Conservation (phyloP, 768 basidiomycete species). For the Leucosporidium yakuticum region DNA sequence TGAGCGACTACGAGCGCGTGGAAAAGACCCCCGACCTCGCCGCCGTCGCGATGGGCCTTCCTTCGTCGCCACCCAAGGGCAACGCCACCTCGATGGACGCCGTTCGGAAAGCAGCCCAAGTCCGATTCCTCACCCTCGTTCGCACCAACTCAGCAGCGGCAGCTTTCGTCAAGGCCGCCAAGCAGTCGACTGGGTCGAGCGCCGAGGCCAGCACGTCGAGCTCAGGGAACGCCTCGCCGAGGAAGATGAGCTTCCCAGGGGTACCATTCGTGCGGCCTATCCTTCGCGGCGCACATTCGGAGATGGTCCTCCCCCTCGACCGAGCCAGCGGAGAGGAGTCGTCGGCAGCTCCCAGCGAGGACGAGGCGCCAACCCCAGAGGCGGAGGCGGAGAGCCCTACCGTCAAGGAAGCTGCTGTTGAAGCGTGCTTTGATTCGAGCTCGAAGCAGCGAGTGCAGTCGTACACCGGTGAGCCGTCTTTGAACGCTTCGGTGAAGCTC, state of each 20-base stretch:
- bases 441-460: conserved; percentile 39
- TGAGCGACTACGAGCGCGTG: conserved; percentile 17
- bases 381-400: too few species aligned
- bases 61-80: conserved; percentile 5
- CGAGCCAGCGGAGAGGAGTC: too few species aligned
- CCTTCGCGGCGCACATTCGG: background rate
- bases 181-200: background rate
- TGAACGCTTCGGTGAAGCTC: background rate
- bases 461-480: conserved; percentile 22
- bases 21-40: conserved; percentile 3
- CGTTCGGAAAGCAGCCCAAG: conserved; percentile 15
- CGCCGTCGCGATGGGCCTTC: background rate
- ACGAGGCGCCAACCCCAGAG: background rate
- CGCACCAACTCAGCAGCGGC: conserved; percentile 21
- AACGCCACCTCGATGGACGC: conserved; percentile 9
- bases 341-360: background rate
- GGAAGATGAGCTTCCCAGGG: background rate
- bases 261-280: background rate
- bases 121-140: conserved; percentile 35
- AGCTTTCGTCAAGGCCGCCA: conserved; percentile 9
- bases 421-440: conserved; percentile 29
- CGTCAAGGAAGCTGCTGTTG: too few species aligned
- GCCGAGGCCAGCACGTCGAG: conserved; percentile 1
- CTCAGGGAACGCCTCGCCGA: background rate
- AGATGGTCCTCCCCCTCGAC: background rate